A percentile compares a stretch with the other conserved stretches of the same genome.
phyloP scores from a whole-genome alignment of 163 green algal genomes.

The Prototheca cutis region DNA sequence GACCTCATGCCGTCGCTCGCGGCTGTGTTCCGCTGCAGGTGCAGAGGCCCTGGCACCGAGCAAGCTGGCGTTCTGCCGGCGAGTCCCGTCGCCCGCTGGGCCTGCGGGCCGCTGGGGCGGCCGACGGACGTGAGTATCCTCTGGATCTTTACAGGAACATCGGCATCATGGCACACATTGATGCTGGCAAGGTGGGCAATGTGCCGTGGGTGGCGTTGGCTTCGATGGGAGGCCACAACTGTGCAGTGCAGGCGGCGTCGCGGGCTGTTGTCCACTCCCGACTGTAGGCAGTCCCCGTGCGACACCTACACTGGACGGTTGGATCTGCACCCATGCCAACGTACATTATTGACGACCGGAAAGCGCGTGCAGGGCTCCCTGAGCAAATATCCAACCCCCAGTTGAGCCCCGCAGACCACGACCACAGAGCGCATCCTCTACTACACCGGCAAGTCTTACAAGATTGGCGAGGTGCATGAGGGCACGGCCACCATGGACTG shows the following conservation, averaged over 20 bases:
- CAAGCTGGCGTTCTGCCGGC: too few relatives aligned
- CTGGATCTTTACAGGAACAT: constrained; percentile 44
- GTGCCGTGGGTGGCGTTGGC: not conserved
- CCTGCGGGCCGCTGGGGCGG: not conserved
- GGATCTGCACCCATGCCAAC: too few relatives aligned
- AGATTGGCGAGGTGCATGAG: constrained; percentile 99
- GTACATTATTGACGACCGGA: too few relatives aligned
- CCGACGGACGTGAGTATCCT: constrained; percentile 16
- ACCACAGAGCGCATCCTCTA: constrained; percentile 96
- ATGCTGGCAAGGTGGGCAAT: constrained; percentile 75
- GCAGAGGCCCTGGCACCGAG: too few relatives aligned
- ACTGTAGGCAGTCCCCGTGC: too few relatives aligned
- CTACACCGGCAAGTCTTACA: constrained; percentile 98
- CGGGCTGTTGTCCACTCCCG: too few relatives aligned
- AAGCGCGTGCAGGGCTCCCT: too few relatives aligned
- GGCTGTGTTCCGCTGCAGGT: too few relatives aligned
- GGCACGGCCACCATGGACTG: constrained; percentile 98
- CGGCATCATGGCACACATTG: constrained; percentile 95
- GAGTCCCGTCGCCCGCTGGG: not conserved
- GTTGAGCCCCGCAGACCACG: constrained; percentile 71
- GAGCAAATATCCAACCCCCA: not conserved
- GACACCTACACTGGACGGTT: too few relatives aligned
- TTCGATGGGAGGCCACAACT: not conserved
- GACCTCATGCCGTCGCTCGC: too few relatives aligned
- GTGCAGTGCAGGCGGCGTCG: too few relatives aligned